Evolutionary conservation across 2,329 filamentous ascomycete species (phyloP).

Genomic region (Biscogniauxia marginata): DNA sequence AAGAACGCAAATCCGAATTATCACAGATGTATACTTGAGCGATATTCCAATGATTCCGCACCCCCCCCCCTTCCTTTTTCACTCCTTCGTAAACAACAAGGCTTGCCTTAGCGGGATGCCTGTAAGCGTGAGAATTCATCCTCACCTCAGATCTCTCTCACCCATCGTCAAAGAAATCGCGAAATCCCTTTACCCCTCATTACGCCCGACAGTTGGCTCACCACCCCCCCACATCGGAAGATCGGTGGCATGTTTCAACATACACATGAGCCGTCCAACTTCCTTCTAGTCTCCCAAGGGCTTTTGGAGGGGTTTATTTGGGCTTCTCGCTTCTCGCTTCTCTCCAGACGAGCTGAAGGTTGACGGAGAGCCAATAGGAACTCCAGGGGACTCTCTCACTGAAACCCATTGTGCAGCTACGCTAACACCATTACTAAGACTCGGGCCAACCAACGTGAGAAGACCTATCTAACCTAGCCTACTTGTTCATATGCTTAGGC

Average conservation of each 20-base stretch:
- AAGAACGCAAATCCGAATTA: not conserved
- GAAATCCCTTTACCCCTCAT: slow-evolving; percentile 11
- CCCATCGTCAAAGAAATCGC: slow-evolving; percentile 15
- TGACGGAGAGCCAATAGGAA: slow-evolving; percentile 13
- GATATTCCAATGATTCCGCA: not conserved
- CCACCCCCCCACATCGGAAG: slow-evolving; percentile 11
- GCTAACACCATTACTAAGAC: not conserved
- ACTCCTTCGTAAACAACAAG: not conserved
- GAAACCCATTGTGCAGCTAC: slow-evolving; percentile 16
- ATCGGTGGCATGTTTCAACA: slow-evolving; percentile 2
- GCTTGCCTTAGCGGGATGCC: not conserved
- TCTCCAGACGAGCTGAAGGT: slow-evolving; percentile 1
- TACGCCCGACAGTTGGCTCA: slow-evolving; percentile 5
- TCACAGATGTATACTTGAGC: not conserved
- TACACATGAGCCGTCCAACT: not conserved
- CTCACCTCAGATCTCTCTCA: slow-evolving; percentile 9
- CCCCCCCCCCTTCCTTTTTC: too few relatives aligned
- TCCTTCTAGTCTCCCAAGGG: not conserved
- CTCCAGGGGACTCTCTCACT: slow-evolving; percentile 4
- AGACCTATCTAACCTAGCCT: too few relatives aligned
- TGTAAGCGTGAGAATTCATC: slow-evolving; percentile 1
- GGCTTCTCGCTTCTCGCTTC: slow-evolving; percentile 4
- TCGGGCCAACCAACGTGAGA: not conserved
- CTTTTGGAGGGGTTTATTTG: slow-evolving; percentile 9
- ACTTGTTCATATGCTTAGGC: not conserved